Conservation (phyloP, 345 rosid genomes). For the Bruguiera sexangula region DNA sequence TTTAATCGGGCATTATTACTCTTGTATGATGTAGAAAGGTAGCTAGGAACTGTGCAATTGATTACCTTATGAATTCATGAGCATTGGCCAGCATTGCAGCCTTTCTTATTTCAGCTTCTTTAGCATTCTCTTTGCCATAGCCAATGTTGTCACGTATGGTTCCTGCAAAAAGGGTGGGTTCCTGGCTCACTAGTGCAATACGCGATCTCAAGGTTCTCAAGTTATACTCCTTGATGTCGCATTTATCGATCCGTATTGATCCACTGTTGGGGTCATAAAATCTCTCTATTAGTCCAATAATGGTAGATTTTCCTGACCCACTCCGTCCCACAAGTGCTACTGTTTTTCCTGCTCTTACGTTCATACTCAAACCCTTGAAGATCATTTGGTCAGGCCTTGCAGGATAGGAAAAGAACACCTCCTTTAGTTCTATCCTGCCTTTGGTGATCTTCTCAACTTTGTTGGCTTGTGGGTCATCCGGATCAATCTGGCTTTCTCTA, state of each 20-base stretch:
- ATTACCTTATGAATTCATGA: constrained; percentile 17
- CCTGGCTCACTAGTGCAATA: constrained; percentile 49
- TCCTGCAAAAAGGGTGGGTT: constrained; percentile 15
- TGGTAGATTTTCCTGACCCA: constrained; percentile 53
- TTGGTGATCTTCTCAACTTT: constrained; percentile 7
- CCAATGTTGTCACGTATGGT: constrained; percentile 11
- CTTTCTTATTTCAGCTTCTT: constrained; percentile 16
- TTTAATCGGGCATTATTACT: no score
- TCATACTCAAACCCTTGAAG: constrained; percentile 34
- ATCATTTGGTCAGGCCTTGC: constrained; percentile 41
- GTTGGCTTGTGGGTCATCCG: constrained; percentile 27
- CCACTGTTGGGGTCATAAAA: constrained; percentile 45
- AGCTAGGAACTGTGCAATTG: no score
- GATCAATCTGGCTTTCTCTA: constrained; percentile 36
- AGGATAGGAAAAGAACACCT: constrained; percentile 38
- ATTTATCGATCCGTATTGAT: constrained; percentile 28
- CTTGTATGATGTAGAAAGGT: no score
- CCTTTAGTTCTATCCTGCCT: constrained; percentile 37
- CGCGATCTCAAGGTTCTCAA: constrained; percentile 39
- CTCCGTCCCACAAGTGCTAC: constrained; percentile 43
- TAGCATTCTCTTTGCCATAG: constrained; percentile 10
- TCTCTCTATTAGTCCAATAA: constrained; percentile 42
- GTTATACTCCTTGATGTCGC: constrained; percentile 39
- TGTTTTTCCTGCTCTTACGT: constrained; percentile 40
- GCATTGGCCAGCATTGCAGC: constrained; percentile 18